phyloP scores from a whole-genome alignment of 495 filamentous ascomycete species.

The Podospora fimiseda region DNA sequence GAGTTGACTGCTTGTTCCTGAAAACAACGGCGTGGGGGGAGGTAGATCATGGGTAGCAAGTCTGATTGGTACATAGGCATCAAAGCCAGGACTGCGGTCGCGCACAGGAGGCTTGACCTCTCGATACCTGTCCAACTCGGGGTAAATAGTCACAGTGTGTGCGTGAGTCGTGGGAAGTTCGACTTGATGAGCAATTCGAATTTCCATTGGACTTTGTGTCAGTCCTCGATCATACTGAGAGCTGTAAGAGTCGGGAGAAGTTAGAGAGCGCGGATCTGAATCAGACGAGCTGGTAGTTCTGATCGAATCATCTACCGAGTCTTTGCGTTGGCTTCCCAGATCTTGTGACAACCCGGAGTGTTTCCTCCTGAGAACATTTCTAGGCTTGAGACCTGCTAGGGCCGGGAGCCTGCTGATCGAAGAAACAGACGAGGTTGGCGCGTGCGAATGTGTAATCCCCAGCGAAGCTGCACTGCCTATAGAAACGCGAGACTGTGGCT shows the following conservation, averaged over 20 bases:
- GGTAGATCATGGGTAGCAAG: constrained; percentile 55
- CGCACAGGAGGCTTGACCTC: constrained; percentile 24
- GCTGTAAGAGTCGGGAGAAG: constrained; percentile 21
- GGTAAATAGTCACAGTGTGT: constrained; percentile 40
- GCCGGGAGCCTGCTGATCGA: constrained; percentile 16
- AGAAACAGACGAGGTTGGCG: constrained; percentile 6
- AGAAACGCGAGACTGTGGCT: constrained; percentile 26
- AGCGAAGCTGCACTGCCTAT: constrained; percentile 13
- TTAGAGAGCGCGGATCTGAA: constrained; percentile 30
- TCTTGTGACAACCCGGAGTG: constrained; percentile 40
- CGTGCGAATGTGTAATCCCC: constrained; percentile 8
- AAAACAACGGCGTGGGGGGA: constrained; percentile 58
- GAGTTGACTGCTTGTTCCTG: constrained; percentile 45
- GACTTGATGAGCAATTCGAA: constrained; percentile 27
- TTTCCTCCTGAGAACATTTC: constrained; percentile 42
- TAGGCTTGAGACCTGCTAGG: constrained; percentile 24
- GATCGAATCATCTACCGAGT: constrained; percentile 28
- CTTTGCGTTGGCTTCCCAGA: constrained; percentile 20
- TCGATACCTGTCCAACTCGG: constrained; percentile 51
- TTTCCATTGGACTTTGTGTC: constrained; percentile 35
- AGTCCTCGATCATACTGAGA: constrained; percentile 33
- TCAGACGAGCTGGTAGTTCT: constrained; percentile 36
- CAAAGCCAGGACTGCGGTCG: constrained; percentile 22
- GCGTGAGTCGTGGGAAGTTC: constrained; percentile 26
- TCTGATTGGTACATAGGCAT: constrained; percentile 39